Evolutionary conservation across 78 protist genomes (phyloP).

Genomic region (Cavenderia fasciculata): DNA sequence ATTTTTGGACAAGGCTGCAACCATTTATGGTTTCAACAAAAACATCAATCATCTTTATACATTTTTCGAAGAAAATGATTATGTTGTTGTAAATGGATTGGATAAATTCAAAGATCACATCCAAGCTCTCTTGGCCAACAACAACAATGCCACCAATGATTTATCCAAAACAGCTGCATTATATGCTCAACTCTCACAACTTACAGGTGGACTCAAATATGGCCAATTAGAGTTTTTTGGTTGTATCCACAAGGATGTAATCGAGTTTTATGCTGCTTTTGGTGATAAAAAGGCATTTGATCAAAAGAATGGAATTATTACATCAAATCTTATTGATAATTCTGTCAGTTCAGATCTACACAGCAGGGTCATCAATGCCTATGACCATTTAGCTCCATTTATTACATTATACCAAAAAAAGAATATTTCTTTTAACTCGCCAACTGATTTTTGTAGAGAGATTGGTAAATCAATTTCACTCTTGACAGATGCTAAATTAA

Average conservation of each 20-base stretch:
- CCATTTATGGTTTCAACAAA: conserved; percentile 31
- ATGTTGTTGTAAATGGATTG: not conserved
- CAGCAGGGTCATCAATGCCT: not conserved
- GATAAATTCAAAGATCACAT: not conserved
- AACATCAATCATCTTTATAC: not conserved
- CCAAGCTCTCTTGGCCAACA: too few species aligned
- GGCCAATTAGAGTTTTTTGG: not conserved
- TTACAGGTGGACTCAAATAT: conserved; percentile 2
- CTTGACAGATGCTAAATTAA: too few species aligned
- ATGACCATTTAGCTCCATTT: conserved; percentile 1
- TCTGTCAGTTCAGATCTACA: not conserved
- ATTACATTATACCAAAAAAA: not conserved
- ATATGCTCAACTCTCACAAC: not conserved
- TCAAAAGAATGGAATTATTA: conserved; percentile 8
- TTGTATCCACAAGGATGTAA: not conserved
- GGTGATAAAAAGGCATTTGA: not conserved
- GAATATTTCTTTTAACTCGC: too few species aligned
- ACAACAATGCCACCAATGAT: not conserved
- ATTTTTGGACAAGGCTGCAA: not conserved
- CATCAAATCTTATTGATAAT: conserved; percentile 15
- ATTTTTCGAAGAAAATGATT: not conserved
- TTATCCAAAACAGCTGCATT: not conserved
- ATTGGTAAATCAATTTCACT: too few species aligned
- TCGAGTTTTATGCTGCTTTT: not conserved
- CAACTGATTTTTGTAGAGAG: too few species aligned